Conservation (phyloP, 2,329 filamentous ascomycete genomes). For the Mycogone perniciosa region DNA sequence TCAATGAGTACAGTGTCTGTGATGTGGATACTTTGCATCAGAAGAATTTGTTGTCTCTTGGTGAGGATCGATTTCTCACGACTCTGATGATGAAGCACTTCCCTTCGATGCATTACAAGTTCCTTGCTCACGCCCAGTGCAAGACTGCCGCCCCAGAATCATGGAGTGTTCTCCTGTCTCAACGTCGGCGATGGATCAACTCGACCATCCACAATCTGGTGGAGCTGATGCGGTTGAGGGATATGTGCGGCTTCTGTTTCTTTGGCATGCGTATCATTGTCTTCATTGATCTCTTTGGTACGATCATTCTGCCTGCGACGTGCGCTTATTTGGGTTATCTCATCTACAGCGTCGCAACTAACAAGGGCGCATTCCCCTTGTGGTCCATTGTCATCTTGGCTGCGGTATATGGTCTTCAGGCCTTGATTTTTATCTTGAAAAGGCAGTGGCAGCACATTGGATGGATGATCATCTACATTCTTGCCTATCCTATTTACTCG, state of each 20-base stretch:
- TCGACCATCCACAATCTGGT: constrained; percentile 95
- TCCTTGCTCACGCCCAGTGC: constrained; percentile 86
- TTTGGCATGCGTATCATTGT: constrained; percentile 98
- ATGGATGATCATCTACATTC: constrained; percentile 98
- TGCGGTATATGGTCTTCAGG: constrained; percentile 90
- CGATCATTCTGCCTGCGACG: constrained; percentile 84
- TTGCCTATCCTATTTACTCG: constrained; percentile 93
- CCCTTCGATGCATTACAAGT: constrained; percentile 92
- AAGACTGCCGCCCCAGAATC: constrained; percentile 90
- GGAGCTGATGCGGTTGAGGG: constrained; percentile 82
- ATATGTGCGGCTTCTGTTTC: constrained; percentile 97
- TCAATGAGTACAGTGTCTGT: constrained; percentile 82
- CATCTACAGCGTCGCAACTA: constrained; percentile 68
- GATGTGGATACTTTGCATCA: constrained; percentile 91
- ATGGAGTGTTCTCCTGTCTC: constrained; percentile 92
- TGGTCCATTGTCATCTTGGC: constrained; percentile 87
- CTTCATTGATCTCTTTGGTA: constrained; percentile 88
- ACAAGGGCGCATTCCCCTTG: constrained; percentile 69
- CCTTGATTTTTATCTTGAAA: constrained; percentile 93
- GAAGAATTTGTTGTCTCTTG: constrained; percentile 90
- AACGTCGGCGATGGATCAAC: constrained; percentile 98
- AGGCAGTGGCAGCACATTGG: constrained; percentile 97
- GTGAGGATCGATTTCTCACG: constrained; percentile 94
- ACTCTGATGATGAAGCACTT: constrained; percentile 99
- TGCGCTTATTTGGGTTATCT: constrained; percentile 82